Conservation (phyloP, 2,329 filamentous ascomycete species). For the Chrysosporium queenslandicum region DNA sequence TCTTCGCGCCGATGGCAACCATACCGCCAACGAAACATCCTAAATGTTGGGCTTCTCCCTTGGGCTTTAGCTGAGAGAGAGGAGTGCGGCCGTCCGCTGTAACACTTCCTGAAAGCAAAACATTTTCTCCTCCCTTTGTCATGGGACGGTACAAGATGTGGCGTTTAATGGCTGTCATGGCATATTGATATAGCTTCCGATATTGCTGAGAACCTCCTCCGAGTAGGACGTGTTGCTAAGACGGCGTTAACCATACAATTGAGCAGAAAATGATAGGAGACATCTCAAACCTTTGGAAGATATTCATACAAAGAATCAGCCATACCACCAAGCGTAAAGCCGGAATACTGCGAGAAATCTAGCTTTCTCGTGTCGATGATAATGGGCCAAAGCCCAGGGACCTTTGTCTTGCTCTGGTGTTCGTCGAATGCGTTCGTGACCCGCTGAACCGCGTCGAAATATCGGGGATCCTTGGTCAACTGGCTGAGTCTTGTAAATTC, state of each 20-base stretch:
- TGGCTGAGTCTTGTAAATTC: conserved; percentile 37
- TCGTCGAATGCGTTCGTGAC: conserved; percentile 28
- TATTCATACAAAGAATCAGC: conserved; percentile 51
- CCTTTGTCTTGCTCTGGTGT: conserved; percentile 27
- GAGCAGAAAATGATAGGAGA: background rate
- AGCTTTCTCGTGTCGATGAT: conserved; percentile 24
- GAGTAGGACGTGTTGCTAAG: conserved; percentile 51
- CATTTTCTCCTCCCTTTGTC: conserved; percentile 51
- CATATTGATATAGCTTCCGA: conserved; percentile 58
- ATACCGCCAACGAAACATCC: conserved; percentile 48
- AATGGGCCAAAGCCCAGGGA: conserved; percentile 35
- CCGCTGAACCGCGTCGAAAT: conserved; percentile 31
- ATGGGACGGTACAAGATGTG: conserved; percentile 71
- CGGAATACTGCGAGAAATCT: conserved; percentile 21
- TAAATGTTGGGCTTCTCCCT: conserved; percentile 42
- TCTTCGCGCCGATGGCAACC: conserved; percentile 43
- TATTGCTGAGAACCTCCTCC: conserved; percentile 59
- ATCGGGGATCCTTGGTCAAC: conserved; percentile 30
- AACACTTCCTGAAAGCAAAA: conserved; percentile 60
- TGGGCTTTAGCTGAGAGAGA: conserved; percentile 21
- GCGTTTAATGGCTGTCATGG: conserved; percentile 58
- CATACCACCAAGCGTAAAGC: conserved; percentile 48
- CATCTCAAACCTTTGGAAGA: conserved; percentile 48
- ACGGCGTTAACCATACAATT: background rate
- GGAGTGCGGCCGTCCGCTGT: conserved; percentile 27